Conservation (phyloP, 495 filamentous ascomycete genomes). For the Melanomma pulvis-pyrius region DNA sequence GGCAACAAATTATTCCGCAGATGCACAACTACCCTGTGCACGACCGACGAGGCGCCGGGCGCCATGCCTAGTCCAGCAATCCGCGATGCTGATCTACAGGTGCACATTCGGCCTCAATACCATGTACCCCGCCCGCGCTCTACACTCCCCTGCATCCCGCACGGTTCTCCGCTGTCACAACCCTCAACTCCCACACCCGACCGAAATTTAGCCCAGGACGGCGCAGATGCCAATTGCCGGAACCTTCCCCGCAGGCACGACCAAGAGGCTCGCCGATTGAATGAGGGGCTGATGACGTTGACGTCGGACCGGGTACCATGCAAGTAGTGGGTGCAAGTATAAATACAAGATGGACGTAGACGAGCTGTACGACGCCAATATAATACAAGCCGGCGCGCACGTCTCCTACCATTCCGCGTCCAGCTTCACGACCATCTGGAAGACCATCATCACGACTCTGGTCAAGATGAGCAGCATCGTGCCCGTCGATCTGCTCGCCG, state of each 20-base stretch:
- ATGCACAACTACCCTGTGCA: neutral
- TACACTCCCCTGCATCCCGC: neutral
- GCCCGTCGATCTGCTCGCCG: conserved; percentile 39
- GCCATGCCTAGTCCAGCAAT: conserved; percentile 8
- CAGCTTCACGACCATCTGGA: neutral
- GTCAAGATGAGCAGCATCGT: conserved; percentile 39
- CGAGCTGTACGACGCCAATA: neutral
- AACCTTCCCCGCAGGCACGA: neutral
- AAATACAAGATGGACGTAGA: neutral
- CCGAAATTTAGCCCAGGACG: neutral
- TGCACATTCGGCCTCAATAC: neutral
- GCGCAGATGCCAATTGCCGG: neutral
- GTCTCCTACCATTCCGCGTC: neutral
- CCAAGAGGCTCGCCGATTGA: neutral
- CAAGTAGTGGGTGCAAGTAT: neutral
- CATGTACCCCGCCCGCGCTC: neutral
- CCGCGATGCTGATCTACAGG: conserved; percentile 7
- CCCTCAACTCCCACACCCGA: neutral
- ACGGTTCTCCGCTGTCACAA: neutral
- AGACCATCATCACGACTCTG: conserved; percentile 6
- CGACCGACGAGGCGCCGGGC: neutral
- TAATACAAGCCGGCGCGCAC: neutral
- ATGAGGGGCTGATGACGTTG: conserved; percentile 12
- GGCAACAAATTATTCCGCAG: too few relatives aligned
- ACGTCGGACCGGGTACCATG: too few relatives aligned